Evolutionary conservation across 202 grass and related monocot genomes (phyloP).

Genomic region (Musa balbisiana): DNA sequence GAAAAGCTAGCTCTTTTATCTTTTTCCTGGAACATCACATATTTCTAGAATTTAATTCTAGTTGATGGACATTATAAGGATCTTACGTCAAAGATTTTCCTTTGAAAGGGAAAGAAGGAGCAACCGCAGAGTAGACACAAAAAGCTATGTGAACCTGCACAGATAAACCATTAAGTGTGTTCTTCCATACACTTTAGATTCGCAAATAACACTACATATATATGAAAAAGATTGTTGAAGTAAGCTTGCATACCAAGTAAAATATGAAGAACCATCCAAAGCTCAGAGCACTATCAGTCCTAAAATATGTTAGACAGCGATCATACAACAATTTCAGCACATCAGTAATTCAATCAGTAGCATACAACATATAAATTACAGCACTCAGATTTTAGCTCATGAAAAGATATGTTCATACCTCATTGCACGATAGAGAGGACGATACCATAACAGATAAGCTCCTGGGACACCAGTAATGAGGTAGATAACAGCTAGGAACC

Average conservation of each 20-base stretch:
- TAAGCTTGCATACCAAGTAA: neutral
- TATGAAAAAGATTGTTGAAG: neutral
- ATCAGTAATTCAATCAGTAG: no score
- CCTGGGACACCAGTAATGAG: constrained; percentile 80
- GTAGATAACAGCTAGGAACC: constrained; percentile 95
- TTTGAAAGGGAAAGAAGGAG: constrained; percentile 29
- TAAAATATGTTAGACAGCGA: neutral
- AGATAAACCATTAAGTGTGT: neutral
- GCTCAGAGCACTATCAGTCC: neutral
- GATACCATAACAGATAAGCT: constrained; percentile 87
- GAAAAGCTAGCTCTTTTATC: no score
- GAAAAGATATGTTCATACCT: constrained; percentile 33
- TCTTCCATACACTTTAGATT: neutral
- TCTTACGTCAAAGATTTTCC: constrained; percentile 61
- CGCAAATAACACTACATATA: neutral
- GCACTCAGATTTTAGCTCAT: no score
- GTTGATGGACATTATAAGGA: neutral
- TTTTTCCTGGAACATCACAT: neutral
- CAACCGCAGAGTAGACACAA: constrained; percentile 38
- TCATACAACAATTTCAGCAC: neutral
- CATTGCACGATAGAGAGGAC: constrained; percentile 90
- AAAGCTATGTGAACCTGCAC: constrained; percentile 52
- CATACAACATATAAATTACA: no score
- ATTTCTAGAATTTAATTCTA: neutral
- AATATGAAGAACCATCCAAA: constrained; percentile 13